Conservation (phyloP, 257 asterid genomes). For the Plantago ovata region DNA sequence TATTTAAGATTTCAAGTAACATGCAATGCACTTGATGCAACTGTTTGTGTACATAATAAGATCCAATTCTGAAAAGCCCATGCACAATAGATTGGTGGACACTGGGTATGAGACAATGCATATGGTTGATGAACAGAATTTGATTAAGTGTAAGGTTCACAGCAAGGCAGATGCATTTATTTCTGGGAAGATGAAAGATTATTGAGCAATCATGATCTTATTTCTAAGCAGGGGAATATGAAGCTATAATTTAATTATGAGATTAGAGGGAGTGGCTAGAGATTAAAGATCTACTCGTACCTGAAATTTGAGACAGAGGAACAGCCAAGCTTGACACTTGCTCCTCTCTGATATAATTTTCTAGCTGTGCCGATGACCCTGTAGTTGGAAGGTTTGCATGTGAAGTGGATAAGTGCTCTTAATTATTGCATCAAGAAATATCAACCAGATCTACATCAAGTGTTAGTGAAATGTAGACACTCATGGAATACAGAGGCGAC, state of each 20-base stretch:
- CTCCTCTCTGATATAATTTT: too few relatives aligned
- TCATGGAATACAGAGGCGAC: too few relatives aligned
- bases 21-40: constrained; percentile 3
- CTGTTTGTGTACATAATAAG: constrained; percentile 9
- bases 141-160: constrained; percentile 20
- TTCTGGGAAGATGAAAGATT: constrained; percentile 5
- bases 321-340: background rate
- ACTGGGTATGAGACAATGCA: too few relatives aligned
- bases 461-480: too few relatives aligned
- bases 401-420: too few relatives aligned
- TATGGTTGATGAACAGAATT: constrained; percentile 38
- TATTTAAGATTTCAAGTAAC: constrained; percentile 6
- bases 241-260: background rate
- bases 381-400: too few relatives aligned
- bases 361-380: too few relatives aligned
- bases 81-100: constrained; percentile 3
- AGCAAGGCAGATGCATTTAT: constrained; percentile 17
- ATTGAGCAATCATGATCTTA: constrained; percentile 2
- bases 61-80: constrained; percentile 1
- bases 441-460: too few relatives aligned
- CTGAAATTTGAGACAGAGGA: background rate
- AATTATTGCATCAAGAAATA: too few relatives aligned
- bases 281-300: background rate
- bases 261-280: background rate
- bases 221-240: constrained; percentile 8